Base-by-base conservation (phyloP, 768 basidiomycete genomes). In the Phanerochaete sordida region DNA sequence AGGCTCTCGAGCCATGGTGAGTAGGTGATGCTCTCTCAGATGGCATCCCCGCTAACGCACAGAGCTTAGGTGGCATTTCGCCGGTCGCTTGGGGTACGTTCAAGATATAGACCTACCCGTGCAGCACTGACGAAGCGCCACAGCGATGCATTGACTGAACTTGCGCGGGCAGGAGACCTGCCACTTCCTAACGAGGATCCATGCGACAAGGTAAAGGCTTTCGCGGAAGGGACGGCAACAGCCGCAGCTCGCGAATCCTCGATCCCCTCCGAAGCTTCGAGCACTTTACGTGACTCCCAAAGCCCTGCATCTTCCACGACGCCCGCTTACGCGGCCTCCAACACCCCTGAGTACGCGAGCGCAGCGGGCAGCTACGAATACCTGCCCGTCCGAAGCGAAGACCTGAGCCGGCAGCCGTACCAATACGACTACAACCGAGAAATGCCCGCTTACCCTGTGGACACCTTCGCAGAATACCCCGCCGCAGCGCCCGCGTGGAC, bases 71-170 rank as follows among this genome's bases (percentile, higher is more conserved):
- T 81, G 76, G 77, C 77, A 77, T 56, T 68, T 72, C 2, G 69
- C 52, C 13, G 54, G 81, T 23, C 70, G 78, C 58, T 65, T 81
- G 48, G 78, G 77, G 81, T 80, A 55, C 46, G 76, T 68, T n/a
- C 28, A n/a, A 13, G 51, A 11, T 7, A 3, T 19, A 9, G 1
- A 8, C 3, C 6, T 5, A 26, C 16, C 45, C 33, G 48, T 37
- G 45, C 48, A 23, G 30, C 23, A 15, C 33, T 15, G 71, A 57
- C 46, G 43, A 52, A 7, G 33, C 26, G 26, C 23, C 13, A 45
- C n/a, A 57, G 59, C 54, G 62, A 63, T 27, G 44, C 60, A 28
- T 37, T 54, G 31, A 28, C 56, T 44, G 49, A 31, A 24, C 43
- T 49, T 4, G 37, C 50, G 35, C 48, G 30, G n/a, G 51, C 48